Evolutionary conservation across 306 rosid species (phyloP).

Genomic region (Pyrus communis): DNA sequence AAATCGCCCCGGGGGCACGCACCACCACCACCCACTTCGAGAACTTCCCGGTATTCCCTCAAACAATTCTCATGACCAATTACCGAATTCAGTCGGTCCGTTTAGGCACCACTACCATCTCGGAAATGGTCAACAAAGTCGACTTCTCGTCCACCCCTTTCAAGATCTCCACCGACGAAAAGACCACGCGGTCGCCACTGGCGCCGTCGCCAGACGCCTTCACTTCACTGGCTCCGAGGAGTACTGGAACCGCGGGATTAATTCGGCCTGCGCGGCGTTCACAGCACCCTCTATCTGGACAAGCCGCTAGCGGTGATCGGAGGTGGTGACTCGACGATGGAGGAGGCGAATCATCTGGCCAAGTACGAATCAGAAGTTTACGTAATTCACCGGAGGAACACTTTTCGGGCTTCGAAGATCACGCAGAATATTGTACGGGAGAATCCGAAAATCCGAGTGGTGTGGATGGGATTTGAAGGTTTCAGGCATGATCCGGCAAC

Average conservation of each 20-base stretch:
- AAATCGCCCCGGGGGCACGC: conserved; percentile 59
- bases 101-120: conserved; percentile 61
- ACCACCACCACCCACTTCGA: conserved; percentile 74
- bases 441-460: conserved; percentile 54
- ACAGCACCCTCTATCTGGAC: conserved; percentile 70
- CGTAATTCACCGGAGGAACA: conserved; percentile 62
- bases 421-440: conserved; percentile 53
- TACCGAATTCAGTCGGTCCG: conserved; percentile 55
- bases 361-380: conserved; percentile 64
- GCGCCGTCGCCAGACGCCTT: conserved; percentile 73
- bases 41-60: conserved; percentile 79
- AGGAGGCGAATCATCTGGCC: conserved; percentile 69
- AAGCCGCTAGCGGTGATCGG: conserved; percentile 69
- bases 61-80: conserved; percentile 63
- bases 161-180: conserved; percentile 50
- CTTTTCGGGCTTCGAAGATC: conserved; percentile 72
- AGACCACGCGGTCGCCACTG: conserved; percentile 49
- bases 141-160: conserved; percentile 61
- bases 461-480: conserved; percentile 73
- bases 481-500: conserved; percentile 80
- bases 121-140: conserved; percentile 62
- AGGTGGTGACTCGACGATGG: conserved; percentile 87
- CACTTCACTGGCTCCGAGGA: conserved; percentile 7
- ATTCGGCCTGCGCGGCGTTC: conserved; percentile 69
- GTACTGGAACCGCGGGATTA: conserved; percentile 56